A percentile compares a stretch with the other conserved stretches of the same genome.
These are phyloP conservation scores for Xylariaceae sp. DNA, from an alignment of 2,329 filamentous ascomycete genomes.

Conservation along the genomic window DNA sequence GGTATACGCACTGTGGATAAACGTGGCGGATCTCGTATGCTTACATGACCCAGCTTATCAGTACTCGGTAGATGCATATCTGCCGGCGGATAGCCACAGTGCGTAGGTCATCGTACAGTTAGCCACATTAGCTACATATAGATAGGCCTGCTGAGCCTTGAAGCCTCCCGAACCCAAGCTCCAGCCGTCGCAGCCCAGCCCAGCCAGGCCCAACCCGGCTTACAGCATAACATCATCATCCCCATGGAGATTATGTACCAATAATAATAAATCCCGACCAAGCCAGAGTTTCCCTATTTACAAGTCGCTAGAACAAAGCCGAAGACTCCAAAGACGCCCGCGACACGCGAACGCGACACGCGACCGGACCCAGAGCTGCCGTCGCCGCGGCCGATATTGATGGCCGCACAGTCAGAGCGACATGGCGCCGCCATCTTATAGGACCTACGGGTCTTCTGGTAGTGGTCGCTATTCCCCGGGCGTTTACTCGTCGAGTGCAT, in stretches of 20 bases:
- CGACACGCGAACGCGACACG: background rate
- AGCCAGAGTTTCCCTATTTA: background rate
- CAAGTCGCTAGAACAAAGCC: background rate
- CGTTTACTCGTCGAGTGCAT: constrained; percentile 18
- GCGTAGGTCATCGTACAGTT: too few species aligned
- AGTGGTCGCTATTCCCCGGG: constrained; percentile 13
- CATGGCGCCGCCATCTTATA: constrained; percentile 36
- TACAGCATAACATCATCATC: background rate
- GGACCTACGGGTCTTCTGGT: constrained; percentile 24
- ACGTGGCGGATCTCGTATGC: too few species aligned
- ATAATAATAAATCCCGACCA: background rate
- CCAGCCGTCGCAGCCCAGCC: background rate
- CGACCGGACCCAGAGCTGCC: background rate
- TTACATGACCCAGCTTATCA: too few species aligned
- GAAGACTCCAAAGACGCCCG: too few species aligned
- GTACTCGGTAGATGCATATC: too few species aligned
- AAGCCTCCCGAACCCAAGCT: background rate
- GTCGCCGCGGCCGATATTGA: constrained; percentile 12
- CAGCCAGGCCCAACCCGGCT: constrained; percentile 4
- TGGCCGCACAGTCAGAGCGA: constrained; percentile 30
- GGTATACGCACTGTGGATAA: too few species aligned
- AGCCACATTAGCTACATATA: too few species aligned
- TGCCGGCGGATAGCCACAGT: too few species aligned
- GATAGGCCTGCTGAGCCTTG: too few species aligned
- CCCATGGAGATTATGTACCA: background rate